These are phyloP conservation scores for Hypholoma fasciculare DNA, from an alignment of 768 basidiomycete species.

Conservation along the genomic window DNA sequence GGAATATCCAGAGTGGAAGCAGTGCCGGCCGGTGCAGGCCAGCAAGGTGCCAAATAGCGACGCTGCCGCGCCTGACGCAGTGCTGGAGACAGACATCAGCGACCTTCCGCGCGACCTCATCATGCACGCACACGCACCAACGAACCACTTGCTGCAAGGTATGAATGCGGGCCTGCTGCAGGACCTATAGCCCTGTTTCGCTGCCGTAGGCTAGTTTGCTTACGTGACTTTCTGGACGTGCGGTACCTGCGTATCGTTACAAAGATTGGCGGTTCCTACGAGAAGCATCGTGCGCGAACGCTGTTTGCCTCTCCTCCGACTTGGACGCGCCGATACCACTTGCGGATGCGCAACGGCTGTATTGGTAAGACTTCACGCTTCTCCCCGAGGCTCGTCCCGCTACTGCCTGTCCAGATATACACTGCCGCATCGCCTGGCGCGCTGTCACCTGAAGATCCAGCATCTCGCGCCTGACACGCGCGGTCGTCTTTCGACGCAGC, in stretches of 20 bases:
- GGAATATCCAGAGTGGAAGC: slow-evolving; percentile 63
- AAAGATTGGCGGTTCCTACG: slow-evolving; percentile 75
- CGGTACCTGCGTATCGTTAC: slow-evolving; percentile 73
- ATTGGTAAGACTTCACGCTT: slow-evolving; percentile 72
- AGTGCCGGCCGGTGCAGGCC: slow-evolving; percentile 25
- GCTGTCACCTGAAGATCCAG: neutral
- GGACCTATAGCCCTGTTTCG: too few relatives aligned
- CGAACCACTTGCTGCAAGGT: slow-evolving; percentile 74
- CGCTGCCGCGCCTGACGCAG: neutral
- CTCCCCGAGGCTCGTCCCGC: slow-evolving; percentile 47
- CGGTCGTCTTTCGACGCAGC: slow-evolving; percentile 40
- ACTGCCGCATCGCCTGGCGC: slow-evolving; percentile 21
- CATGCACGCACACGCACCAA: slow-evolving; percentile 69
- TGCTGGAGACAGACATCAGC: slow-evolving; percentile 26
- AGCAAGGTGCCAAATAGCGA: slow-evolving; percentile 5
- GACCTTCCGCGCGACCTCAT: slow-evolving; percentile 38
- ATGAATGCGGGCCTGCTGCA: slow-evolving; percentile 62
- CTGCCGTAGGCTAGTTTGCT: neutral
- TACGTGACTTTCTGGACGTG: slow-evolving; percentile 75
- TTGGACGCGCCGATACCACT: slow-evolving; percentile 8
- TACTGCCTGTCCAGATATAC: slow-evolving; percentile 59
- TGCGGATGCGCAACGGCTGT: slow-evolving; percentile 39
- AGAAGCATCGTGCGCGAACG: slow-evolving; percentile 62
- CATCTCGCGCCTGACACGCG: neutral
- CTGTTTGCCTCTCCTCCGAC: slow-evolving; percentile 42